phyloP scores from a whole-genome alignment of 2,329 filamentous ascomycete species.

The Aureobasidium namibiae region DNA sequence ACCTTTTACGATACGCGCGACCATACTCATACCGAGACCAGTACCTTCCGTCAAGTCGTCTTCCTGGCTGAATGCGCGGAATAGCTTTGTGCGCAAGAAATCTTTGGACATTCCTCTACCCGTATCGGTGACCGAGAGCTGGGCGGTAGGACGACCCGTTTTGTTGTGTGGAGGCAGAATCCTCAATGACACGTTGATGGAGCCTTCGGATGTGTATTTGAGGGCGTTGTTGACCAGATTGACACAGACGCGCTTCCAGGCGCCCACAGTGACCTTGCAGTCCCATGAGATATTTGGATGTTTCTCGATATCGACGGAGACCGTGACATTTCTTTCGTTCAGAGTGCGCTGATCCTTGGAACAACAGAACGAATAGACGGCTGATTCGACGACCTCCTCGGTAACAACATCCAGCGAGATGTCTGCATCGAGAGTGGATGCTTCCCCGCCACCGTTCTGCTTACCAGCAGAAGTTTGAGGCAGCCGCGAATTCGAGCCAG shows the following conservation, averaged over 20 bases:
- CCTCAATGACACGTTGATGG: constrained; percentile 27
- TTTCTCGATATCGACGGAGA: not conserved
- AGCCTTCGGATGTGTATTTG: constrained; percentile 39
- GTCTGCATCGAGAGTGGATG: constrained; percentile 17
- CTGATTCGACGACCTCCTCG: constrained; percentile 47
- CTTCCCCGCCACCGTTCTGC: constrained; percentile 16
- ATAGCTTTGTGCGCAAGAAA: constrained; percentile 24
- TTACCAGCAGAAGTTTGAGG: not conserved
- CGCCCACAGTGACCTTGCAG: constrained; percentile 22
- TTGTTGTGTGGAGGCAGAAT: not conserved
- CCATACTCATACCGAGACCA: constrained; percentile 28
- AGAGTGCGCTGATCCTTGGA: constrained; percentile 1
- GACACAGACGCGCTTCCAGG: constrained; percentile 37
- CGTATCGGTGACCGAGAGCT: constrained; percentile 20
- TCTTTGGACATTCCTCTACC: constrained; percentile 27
- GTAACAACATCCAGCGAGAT: constrained; percentile 39
- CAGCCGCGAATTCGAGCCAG: not conserved
- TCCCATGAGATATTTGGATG: constrained; percentile 26
- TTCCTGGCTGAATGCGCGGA: constrained; percentile 27
- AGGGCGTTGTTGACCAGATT: constrained; percentile 40
- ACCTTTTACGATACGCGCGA: constrained; percentile 22
- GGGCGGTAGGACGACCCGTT: constrained; percentile 10
- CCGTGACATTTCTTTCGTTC: not conserved
- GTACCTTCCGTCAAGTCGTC: constrained; percentile 25
- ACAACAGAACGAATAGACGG: constrained; percentile 6